phyloP scores from a whole-genome alignment of 768 basidiomycete species.

The Termitomyces heimii region DNA sequence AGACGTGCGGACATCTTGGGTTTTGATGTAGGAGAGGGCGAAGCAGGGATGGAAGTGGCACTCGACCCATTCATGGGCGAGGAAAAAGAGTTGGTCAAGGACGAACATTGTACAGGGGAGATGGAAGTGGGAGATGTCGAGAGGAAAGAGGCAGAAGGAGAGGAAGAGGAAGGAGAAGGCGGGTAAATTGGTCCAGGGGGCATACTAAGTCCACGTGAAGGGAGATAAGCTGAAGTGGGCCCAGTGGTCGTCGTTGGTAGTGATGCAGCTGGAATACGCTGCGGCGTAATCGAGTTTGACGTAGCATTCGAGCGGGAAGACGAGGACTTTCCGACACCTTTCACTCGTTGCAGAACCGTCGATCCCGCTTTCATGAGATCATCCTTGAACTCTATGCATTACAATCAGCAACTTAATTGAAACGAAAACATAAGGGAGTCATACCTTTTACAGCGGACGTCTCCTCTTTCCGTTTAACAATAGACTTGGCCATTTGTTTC shows the following conservation, averaged over 20 bases:
- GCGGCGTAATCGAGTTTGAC: slow-evolving; percentile 3
- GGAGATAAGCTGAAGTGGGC: neutral
- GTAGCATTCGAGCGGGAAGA: slow-evolving; percentile 9
- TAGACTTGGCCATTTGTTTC: slow-evolving; percentile 15
- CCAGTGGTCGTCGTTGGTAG: neutral
- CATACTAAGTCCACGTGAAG: neutral
- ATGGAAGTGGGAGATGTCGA: neutral
- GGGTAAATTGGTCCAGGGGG: neutral
- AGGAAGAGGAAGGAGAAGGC: neutral
- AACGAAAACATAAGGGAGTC: neutral
- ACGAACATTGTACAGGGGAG: neutral
- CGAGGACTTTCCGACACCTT: slow-evolving; percentile 25
- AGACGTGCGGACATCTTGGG: slow-evolving; percentile 73
- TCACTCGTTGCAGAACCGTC: slow-evolving; percentile 34
- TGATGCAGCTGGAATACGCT: slow-evolving; percentile 3
- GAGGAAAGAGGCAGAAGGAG: neutral
- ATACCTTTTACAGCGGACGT: slow-evolving; percentile 23
- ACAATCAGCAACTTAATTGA: neutral
- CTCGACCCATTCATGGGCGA: slow-evolving; percentile 5
- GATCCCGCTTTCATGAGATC: slow-evolving; percentile 31
- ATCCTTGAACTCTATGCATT: slow-evolving; percentile 19
- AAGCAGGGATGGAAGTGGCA: slow-evolving; percentile 6
- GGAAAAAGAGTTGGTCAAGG: neutral
- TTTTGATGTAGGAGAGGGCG: slow-evolving; percentile 30
- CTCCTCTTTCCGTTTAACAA: slow-evolving; percentile 17